phyloP scores from a whole-genome alignment of 257 asterid genomes.

The Solanum dulcamara region DNA sequence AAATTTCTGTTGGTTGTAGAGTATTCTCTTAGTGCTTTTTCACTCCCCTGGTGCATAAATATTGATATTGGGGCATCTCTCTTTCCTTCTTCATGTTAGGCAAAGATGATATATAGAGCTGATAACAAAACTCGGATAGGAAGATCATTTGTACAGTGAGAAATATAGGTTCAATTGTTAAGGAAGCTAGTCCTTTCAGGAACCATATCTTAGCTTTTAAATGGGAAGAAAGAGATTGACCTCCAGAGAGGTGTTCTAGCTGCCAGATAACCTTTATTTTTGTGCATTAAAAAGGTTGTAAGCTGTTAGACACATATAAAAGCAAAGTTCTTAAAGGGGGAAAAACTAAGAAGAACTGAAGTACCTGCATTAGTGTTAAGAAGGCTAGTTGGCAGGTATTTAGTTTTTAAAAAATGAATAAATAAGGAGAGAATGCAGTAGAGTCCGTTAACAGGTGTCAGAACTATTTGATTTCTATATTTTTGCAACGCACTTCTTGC shows the following conservation, averaged over 20 bases:
- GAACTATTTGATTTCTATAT: neutral
- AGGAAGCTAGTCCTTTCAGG: neutral
- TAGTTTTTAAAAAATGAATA: neutral
- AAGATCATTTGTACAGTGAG: neutral
- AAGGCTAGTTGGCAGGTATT: neutral
- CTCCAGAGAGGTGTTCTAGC: neutral
- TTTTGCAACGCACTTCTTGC: neutral
- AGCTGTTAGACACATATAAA: neutral
- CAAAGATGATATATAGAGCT: neutral
- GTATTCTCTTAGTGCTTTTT: neutral
- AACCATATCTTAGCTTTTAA: neutral
- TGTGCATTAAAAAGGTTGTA: neutral
- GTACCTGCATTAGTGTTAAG: neutral
- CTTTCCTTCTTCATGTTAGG: neutral
- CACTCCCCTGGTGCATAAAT: neutral
- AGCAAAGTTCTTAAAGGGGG: neutral
- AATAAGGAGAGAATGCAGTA: neutral
- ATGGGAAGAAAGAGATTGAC: neutral
- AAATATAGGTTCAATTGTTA: neutral
- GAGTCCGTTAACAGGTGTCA: neutral
- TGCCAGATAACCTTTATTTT: neutral
- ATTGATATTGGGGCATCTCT: neutral
- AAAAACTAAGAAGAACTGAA: neutral
- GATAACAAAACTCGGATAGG: neutral
- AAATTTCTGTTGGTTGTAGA: neutral